A percentile compares a stretch with the other conserved stretches of the same genome.
Conservation (phyloP, 495 filamentous ascomycete genomes). For the Melanomma pulvis-pyrius region DNA sequence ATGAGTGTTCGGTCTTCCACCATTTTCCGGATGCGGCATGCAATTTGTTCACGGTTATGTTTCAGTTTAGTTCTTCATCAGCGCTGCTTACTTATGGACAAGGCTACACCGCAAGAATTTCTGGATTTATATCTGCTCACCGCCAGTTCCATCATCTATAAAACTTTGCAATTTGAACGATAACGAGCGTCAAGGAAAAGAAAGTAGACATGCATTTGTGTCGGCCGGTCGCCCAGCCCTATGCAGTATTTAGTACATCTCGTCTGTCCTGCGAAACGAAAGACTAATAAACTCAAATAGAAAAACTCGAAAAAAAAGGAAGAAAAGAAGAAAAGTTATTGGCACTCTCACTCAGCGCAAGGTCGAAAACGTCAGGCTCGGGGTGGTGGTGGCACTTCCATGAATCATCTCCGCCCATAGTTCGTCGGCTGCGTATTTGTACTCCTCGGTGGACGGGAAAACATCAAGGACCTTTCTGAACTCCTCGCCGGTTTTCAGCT, state of each 20-base stretch:
- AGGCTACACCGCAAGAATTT: not conserved
- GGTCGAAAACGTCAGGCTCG: constrained; percentile 9
- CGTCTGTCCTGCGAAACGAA: not conserved
- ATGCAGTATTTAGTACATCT: not conserved
- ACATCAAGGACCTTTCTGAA: constrained; percentile 21
- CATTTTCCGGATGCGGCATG: not conserved
- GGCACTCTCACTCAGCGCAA: not conserved
- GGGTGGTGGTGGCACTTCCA: constrained; percentile 7
- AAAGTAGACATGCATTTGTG: not conserved
- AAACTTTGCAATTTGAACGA: not conserved
- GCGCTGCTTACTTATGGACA: not conserved
- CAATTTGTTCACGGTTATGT: not conserved
- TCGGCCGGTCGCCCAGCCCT: not conserved
- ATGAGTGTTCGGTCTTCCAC: not conserved
- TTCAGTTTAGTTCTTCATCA: not conserved
- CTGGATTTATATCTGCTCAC: not conserved
- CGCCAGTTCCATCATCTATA: not conserved
- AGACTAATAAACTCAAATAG: not conserved
- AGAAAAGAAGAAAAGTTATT: not conserved
- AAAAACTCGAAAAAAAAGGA: not conserved
- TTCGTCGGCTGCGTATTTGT: not conserved
- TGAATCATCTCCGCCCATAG: constrained; percentile 27
- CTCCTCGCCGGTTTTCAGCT: constrained; percentile 27
- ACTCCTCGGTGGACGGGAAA: constrained; percentile 23
- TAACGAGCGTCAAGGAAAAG: not conserved